Conservation (phyloP, 345 rosid species). For the Citrus australasica region DNA sequence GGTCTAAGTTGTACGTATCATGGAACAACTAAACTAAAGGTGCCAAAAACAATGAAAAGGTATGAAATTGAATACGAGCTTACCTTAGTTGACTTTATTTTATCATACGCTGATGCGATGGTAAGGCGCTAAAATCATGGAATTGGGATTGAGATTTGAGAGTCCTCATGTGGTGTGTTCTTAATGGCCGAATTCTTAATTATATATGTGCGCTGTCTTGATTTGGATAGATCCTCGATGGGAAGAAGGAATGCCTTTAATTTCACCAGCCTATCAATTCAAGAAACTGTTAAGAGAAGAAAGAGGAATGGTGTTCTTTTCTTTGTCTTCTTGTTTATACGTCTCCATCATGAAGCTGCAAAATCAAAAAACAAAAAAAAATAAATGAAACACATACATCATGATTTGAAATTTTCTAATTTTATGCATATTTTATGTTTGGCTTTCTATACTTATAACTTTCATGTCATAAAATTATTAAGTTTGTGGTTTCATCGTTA, state of each 20-base stretch:
- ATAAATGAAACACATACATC: too few species aligned
- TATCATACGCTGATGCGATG: not conserved
- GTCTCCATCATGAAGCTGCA: constrained; percentile 11
- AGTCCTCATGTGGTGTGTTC: constrained; percentile 17
- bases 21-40: too few species aligned
- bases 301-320: constrained; percentile 7
- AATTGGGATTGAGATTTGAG: not conserved
- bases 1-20: not conserved
- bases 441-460: too few species aligned
- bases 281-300: not conserved
- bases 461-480: too few species aligned
- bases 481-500: too few species aligned
- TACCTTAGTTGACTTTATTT: not conserved
- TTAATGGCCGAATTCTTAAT: constrained; percentile 13
- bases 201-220: constrained; percentile 15
- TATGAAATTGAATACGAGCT: not conserved
- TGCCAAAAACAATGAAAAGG: too few species aligned
- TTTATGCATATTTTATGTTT: too few species aligned
- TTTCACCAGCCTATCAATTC: constrained; percentile 11
- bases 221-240: constrained; percentile 22
- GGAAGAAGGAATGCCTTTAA: not conserved
- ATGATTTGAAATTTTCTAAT: too few species aligned
- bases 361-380: too few species aligned
- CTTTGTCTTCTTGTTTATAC: constrained; percentile 4
- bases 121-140: not conserved